Evolutionary conservation across 257 asterid genomes (phyloP), one percentile per base, ranked within the genome.

Genomic region (Eustoma russellianum): DNA sequence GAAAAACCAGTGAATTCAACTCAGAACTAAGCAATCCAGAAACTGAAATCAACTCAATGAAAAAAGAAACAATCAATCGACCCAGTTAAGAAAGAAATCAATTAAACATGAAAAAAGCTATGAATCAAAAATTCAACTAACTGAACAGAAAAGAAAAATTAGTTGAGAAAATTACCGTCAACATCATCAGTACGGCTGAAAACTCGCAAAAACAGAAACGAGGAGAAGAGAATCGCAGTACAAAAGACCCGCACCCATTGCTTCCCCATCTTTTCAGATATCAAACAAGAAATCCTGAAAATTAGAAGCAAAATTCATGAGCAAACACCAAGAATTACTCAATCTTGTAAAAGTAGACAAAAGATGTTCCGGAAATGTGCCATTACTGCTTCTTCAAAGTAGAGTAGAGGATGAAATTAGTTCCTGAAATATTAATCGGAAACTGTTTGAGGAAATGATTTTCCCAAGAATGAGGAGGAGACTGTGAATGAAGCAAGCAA

Each of bases 161-260:
- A 51, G 13, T 30, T 18, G 14, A 59, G 60, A 49, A 13, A 48
- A 13, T 33, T 73, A 89, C 97, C 88, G 19, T 90, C 93, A 11
- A 50, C 61, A 15, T 63, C 63, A 63, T 86, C 86, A 9, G 90
- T 78, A 46, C 5, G 53, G 33, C 93, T 88, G 53, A 62, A 67
- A 56, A 83, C 70, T 44, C 60, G 72, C 24, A 65, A 60, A 33
- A 65, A 67, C 50, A 81, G 61, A 65, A 51, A 50, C 41, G 68
- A 65, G 56, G 50, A 63, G 70, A 57, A 63, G 30, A 76, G 15
- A 47, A 73, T 56, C 48, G 63, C 66, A 52, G 51, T 49, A 62
- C 74, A 72, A 57, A 48, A 46, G 63, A 65, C 52, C 71, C 66
- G 3, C 40, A 19, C 24, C 12, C 44, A 30, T 53, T 28, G 50